phyloP scores from a whole-genome alignment of 2,329 filamentous ascomycete genomes.

The Microcyclospora tardicrescens region DNA sequence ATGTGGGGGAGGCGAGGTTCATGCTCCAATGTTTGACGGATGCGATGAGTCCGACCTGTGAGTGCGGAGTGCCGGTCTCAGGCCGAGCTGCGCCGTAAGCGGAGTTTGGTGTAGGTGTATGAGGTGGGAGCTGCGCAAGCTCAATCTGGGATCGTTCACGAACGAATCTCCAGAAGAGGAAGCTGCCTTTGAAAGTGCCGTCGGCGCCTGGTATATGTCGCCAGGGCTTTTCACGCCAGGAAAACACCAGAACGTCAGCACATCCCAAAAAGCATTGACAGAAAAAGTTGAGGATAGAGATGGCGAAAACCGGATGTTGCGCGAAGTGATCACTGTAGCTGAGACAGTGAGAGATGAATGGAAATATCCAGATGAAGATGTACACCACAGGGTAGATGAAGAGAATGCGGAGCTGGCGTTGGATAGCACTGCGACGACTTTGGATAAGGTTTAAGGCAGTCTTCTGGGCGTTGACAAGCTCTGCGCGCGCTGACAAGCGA shows the following conservation, averaged over 20 bases:
- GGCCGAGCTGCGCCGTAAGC: neutral
- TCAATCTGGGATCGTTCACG: slow-evolving; percentile 4
- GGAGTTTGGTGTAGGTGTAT: too few relatives aligned
- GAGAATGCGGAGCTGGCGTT: slow-evolving; percentile 55
- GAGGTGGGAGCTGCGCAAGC: neutral
- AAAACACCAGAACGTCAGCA: slow-evolving; percentile 56
- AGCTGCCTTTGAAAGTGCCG: slow-evolving; percentile 29
- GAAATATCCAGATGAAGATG: slow-evolving; percentile 57
- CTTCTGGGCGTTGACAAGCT: too few relatives aligned
- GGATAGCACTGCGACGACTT: slow-evolving; percentile 35
- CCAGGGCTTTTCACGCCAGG: slow-evolving; percentile 60
- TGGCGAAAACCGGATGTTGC: slow-evolving; percentile 40
- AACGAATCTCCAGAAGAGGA: slow-evolving; percentile 20
- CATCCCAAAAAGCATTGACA: slow-evolving; percentile 53
- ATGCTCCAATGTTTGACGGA: slow-evolving; percentile 10
- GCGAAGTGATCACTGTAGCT: slow-evolving; percentile 43
- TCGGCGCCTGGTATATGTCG: slow-evolving; percentile 36
- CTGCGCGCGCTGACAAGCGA: too few relatives aligned
- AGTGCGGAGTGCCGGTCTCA: too few relatives aligned
- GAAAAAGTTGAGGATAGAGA: slow-evolving; percentile 43
- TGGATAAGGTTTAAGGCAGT: slow-evolving; percentile 1
- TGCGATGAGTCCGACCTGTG: neutral
- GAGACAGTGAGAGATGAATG: slow-evolving; percentile 52
- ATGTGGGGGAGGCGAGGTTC: slow-evolving; percentile 5
- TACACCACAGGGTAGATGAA: slow-evolving; percentile 69